Evolutionary conservation across 1,139 yeast genomes (phyloP), one percentile per base, ranked within the genome.

Genomic region (Protomyces inundatus): DNA sequence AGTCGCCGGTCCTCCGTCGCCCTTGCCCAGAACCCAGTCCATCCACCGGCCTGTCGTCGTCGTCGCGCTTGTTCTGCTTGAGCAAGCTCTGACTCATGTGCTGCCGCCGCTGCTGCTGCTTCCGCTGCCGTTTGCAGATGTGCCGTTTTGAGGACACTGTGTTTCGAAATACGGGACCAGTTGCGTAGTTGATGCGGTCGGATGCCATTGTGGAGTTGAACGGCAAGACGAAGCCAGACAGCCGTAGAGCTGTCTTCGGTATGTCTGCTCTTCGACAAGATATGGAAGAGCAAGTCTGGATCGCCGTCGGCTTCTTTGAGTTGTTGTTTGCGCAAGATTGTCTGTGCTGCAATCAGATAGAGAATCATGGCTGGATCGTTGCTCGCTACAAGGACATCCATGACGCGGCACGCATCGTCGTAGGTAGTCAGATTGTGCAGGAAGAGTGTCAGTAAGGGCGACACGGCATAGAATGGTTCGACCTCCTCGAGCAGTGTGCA

Each of bases 381-480:
- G 65, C 81, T 77, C 46, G 84, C 78, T 55, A 87, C 73, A 6
- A 83, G 76, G 66, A 79, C 82, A 73, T 87, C 93, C 83, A 90
- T 86, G 4, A 88, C 72, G 4, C 78, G 74, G 61, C 84, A 76
- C n/a, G 86, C 74, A 39, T 82, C 82, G 10, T 77, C 77, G 55
- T 81, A 74, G 58, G 79, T 77, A 23, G 76, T 72, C 45, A 87
- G 71, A 68, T 89, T 91, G 73, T 91, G 97, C 12, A 93, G 79
- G 74, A 85, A 89, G 60, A 89, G 71, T 0, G 98, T 89, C 57
- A 91, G 77, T 1, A 90, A 77, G 1, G 91, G 82, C 10, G 96
- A 86, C 9, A 91, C 74, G 0, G 89, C 87, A 70, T 81, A 87
- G 67, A 84, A 83, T 0, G 87, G 85, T 55, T 77, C 77, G 0